A percentile compares a stretch with the other conserved stretches of the same genome.
Conservation (phyloP, 139 green algal genomes). For the Chlorella sp. region DNA sequence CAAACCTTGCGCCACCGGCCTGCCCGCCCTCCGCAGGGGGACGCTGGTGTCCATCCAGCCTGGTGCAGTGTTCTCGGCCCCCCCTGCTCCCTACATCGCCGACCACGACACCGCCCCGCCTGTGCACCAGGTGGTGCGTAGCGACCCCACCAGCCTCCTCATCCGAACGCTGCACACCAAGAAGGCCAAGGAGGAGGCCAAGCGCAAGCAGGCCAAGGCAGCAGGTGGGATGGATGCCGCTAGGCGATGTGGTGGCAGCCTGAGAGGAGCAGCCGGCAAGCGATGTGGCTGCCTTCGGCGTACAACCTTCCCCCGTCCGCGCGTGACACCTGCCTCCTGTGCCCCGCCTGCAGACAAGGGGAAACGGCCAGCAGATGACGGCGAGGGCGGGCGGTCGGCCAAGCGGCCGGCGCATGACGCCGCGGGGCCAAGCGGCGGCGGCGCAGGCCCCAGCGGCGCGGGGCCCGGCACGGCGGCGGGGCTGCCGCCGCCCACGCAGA, state of each 20-base stretch:
- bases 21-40: conserved; percentile 14
- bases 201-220: conserved; percentile 28
- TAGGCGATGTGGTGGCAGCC: too few species aligned
- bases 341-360: conserved; percentile 19
- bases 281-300: too few species aligned
- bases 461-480: background rate
- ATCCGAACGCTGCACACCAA: conserved; percentile 38
- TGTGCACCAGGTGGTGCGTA: conserved; percentile 38
- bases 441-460: conserved; percentile 13
- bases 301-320: too few species aligned
- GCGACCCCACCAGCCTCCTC: conserved; percentile 43
- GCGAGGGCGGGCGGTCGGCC: background rate
- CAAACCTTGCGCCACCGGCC: too few species aligned
- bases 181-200: conserved; percentile 33
- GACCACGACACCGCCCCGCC: conserved; percentile 47
- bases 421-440: background rate
- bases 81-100: conserved; percentile 42
- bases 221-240: too few species aligned
- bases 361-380: conserved; percentile 32
- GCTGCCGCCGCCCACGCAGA: conserved; percentile 2
- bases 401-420: conserved; percentile 21
- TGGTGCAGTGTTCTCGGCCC: conserved; percentile 28
- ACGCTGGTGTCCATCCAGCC: conserved; percentile 18
- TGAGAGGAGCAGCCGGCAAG: too few species aligned
- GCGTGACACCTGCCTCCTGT: background rate